These are phyloP conservation scores for Metschnikowia peoriensis DNA, from an alignment of 805 yeast species.

Conservation along the genomic window DNA sequence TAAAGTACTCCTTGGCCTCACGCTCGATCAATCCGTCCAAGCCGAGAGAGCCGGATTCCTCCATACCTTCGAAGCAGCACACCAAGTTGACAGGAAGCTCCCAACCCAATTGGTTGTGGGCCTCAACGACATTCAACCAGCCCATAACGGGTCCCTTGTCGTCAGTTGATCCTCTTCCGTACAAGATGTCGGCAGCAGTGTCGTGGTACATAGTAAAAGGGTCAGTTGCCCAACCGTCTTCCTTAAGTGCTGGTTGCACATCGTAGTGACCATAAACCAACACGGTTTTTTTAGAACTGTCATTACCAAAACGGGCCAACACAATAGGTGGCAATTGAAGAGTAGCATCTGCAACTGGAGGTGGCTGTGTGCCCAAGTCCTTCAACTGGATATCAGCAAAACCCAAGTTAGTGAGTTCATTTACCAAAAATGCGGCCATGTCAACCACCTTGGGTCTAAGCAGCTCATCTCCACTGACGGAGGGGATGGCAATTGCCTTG, in stretches of 20 bases:
- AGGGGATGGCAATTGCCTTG: slow-evolving; percentile 90
- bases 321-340: slow-evolving; percentile 91
- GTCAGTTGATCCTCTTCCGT: slow-evolving; percentile 95
- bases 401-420: slow-evolving; percentile 69
- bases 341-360: slow-evolving; percentile 68
- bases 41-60: slow-evolving; percentile 94
- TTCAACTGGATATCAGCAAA: slow-evolving; percentile 79
- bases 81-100: slow-evolving; percentile 93
- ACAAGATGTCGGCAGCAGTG: slow-evolving; percentile 64
- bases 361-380: slow-evolving; percentile 87
- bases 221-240: slow-evolving; percentile 95
- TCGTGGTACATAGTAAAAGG: slow-evolving; percentile 72
- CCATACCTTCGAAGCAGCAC: slow-evolving; percentile 98
- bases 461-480: slow-evolving; percentile 88
- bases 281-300: slow-evolving; percentile 81
- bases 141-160: slow-evolving; percentile 98
- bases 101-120: slow-evolving; percentile 78
- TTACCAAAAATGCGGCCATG: slow-evolving; percentile 80
- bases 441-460: slow-evolving; percentile 85
- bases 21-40: slow-evolving; percentile 76
- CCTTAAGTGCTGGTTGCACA: slow-evolving; percentile 91
- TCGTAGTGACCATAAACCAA: slow-evolving; percentile 96
- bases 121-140: slow-evolving; percentile 91
- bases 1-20: slow-evolving; percentile 80
- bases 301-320: slow-evolving; percentile 82